A percentile compares a stretch with the other conserved stretches of the same genome.
phyloP scores from a whole-genome alignment of 495 filamentous ascomycete genomes.

The Aspergillus asperescens region DNA sequence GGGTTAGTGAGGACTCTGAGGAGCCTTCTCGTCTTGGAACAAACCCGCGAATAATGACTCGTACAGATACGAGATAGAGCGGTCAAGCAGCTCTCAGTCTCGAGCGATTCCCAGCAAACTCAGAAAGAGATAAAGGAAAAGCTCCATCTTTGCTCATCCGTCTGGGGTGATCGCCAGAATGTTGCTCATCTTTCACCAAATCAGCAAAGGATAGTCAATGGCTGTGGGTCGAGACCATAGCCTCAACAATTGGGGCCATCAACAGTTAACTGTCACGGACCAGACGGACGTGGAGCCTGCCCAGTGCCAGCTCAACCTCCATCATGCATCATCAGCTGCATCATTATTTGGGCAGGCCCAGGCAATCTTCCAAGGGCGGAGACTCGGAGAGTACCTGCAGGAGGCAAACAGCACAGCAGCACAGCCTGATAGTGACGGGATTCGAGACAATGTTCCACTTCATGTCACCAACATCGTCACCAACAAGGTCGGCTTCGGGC shows the following conservation, averaged over 20 bases:
- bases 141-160: not conserved
- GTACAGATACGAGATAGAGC: not conserved
- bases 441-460: slow-evolving; percentile 3
- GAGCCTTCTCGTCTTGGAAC: too few relatives aligned
- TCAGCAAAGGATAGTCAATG: slow-evolving; percentile 9
- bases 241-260: slow-evolving; percentile 5
- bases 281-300: slow-evolving; percentile 2
- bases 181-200: slow-evolving; percentile 10
- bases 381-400: slow-evolving; percentile 18
- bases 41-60: too few relatives aligned
- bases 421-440: not conserved
- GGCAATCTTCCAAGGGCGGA: slow-evolving; percentile 7
- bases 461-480: slow-evolving; percentile 8
- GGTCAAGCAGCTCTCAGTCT: not conserved
- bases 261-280: not conserved
- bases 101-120: not conserved
- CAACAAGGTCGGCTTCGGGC: not conserved
- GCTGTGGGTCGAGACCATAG: slow-evolving; percentile 6
- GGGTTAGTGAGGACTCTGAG: too few relatives aligned
- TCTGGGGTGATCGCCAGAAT: slow-evolving; percentile 17
- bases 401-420: slow-evolving; percentile 13
- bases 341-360: slow-evolving; percentile 7
- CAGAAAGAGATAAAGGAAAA: not conserved
- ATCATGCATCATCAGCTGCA: slow-evolving; percentile 14
- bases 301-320: slow-evolving; percentile 13